Percentiles rank a stretch among this genome's conserved stretches.
Evolutionary conservation across 768 basidiomycete genomes (phyloP).

Genomic region (Pholiota conissans): DNA sequence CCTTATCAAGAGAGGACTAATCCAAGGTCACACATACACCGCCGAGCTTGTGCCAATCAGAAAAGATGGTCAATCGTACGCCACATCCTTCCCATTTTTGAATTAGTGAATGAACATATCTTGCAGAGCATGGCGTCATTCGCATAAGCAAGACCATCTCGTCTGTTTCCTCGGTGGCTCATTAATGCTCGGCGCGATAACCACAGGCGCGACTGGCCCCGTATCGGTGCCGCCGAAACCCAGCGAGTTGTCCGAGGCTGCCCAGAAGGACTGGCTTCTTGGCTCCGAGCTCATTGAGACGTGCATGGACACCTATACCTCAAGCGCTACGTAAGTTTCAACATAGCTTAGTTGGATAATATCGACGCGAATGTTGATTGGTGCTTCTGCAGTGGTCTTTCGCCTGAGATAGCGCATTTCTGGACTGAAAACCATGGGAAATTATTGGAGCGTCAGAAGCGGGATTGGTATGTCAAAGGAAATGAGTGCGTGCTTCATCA

Average conservation of each 20-base stretch:
- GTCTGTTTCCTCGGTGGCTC: slow-evolving; percentile 95
- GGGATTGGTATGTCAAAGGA: slow-evolving; percentile 92
- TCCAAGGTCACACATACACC: slow-evolving; percentile 67
- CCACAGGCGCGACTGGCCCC: slow-evolving; percentile 44
- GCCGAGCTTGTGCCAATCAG: slow-evolving; percentile 74
- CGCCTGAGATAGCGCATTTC: slow-evolving; percentile 90
- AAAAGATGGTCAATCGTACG: slow-evolving; percentile 34
- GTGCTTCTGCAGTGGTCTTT: slow-evolving; percentile 69
- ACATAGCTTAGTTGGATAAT: slow-evolving; percentile 20
- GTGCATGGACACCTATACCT: slow-evolving; percentile 76
- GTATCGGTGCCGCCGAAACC: slow-evolving; percentile 69
- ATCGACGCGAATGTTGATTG: background rate
- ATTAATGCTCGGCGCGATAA: slow-evolving; percentile 85
- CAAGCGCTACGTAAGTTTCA: slow-evolving; percentile 73
- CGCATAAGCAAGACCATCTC: slow-evolving; percentile 92
- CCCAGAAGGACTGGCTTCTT: slow-evolving; percentile 78
- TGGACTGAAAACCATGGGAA: slow-evolving; percentile 56
- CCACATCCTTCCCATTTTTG: background rate
- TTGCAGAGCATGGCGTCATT: slow-evolving; percentile 65
- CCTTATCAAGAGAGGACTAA: slow-evolving; percentile 64
- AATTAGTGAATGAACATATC: background rate
- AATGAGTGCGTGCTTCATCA: slow-evolving; percentile 41
- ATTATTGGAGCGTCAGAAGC: slow-evolving; percentile 26
- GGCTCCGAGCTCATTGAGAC: slow-evolving; percentile 85
- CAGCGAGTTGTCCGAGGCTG: slow-evolving; percentile 56